Evolutionary conservation across 164 flowering plant genomes (phyloP).

Genomic region (Taxillus chinensis): DNA sequence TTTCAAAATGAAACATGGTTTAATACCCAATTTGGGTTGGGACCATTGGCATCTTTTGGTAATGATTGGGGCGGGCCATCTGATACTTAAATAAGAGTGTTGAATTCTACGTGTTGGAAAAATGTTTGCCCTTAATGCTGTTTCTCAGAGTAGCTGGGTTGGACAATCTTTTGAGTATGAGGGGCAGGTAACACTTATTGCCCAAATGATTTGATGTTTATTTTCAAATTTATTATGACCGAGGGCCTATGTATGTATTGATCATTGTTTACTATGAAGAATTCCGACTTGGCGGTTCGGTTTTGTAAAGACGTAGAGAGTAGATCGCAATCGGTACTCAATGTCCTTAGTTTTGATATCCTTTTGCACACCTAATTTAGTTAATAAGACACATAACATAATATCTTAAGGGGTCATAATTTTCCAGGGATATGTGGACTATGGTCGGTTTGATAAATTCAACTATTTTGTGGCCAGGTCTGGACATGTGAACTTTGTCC

Average conservation of each 20-base stretch:
- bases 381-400: neutral
- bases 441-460: constrained; percentile 59
- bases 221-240: neutral
- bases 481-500: constrained; percentile 57
- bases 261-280: constrained; percentile 28
- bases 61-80: too few species aligned
- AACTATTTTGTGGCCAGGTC: constrained; percentile 62
- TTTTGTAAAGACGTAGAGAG: constrained; percentile 93
- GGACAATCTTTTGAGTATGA: constrained; percentile 64
- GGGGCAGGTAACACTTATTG: constrained; percentile 32
- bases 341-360: constrained; percentile 3
- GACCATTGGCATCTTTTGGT: too few species aligned
- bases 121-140: constrained; percentile 31
- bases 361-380: neutral
- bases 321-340: constrained; percentile 63
- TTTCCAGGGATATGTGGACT: constrained; percentile 77
- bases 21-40: too few species aligned
- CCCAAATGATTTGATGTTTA: too few species aligned
- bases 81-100: neutral
- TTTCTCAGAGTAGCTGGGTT: constrained; percentile 59
- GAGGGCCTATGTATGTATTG: neutral
- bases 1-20: neutral
- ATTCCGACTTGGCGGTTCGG: constrained; percentile 55
- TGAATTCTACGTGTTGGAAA: neutral
- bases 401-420: neutral